phyloP scores from a whole-genome alignment of 208 protist species.

The Entamoeba moshkovskii region DNA sequence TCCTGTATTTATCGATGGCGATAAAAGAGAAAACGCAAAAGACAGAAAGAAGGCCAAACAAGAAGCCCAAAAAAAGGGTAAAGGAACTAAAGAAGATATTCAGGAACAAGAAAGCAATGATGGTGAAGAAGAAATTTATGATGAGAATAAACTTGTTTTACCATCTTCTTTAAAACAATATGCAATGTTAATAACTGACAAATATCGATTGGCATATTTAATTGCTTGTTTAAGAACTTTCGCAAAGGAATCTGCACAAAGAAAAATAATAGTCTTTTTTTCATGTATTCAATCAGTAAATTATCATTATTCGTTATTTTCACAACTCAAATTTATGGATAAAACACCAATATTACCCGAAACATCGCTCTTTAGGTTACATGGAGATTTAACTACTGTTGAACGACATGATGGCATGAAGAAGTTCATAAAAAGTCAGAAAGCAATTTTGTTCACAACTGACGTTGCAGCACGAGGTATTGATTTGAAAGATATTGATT shows the following conservation, averaged over 20 bases:
- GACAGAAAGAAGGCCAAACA: neutral
- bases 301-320: neutral
- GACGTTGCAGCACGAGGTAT: slow-evolving; percentile 64
- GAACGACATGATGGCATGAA: neutral
- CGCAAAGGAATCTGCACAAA: neutral
- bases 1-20: neutral
- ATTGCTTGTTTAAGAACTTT: neutral
- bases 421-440: neutral
- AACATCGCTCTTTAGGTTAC: neutral
- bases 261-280: neutral
- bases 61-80: neutral
- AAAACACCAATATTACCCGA: neutral
- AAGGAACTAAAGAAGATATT: neutral
- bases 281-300: neutral
- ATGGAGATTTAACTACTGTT: neutral
- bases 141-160: neutral
- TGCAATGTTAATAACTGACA: neutral
- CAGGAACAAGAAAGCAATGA: neutral
- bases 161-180: neutral
- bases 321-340: neutral
- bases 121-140: neutral
- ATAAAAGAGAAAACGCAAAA: neutral
- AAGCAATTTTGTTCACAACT: slow-evolving; percentile 38
- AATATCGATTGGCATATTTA: neutral
- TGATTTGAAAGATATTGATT: slow-evolving; percentile 47